Conservation (phyloP, 2,329 filamentous ascomycete species). For the Mollisia scopiformis region DNA sequence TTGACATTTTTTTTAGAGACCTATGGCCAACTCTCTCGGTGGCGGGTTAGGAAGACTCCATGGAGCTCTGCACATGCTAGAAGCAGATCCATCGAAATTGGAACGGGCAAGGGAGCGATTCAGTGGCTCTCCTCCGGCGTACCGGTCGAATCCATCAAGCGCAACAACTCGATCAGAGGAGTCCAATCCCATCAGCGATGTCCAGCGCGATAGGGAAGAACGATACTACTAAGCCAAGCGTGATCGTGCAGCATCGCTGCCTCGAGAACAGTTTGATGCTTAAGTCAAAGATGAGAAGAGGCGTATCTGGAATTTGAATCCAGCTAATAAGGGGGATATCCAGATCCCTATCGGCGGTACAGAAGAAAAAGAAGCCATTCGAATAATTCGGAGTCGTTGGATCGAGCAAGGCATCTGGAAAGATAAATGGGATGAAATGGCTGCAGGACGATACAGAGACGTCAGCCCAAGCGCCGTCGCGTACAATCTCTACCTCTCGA, state of each 20-base stretch:
- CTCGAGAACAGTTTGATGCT: not conserved
- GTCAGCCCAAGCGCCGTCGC: not conserved
- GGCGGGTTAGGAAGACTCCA: not conserved
- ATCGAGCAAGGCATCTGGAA: not conserved
- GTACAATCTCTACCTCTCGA: not conserved
- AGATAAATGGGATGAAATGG: not conserved
- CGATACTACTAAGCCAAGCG: not conserved
- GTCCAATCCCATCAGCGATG: not conserved
- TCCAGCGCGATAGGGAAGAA: not conserved
- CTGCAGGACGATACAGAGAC: not conserved
- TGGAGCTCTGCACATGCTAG: not conserved
- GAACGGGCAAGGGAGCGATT: not conserved
- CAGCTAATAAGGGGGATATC: not conserved
- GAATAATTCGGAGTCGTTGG: not conserved
- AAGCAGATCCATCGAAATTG: not conserved
- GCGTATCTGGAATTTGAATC: not conserved
- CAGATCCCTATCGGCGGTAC: not conserved
- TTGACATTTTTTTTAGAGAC: no score
- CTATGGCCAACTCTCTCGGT: not conserved
- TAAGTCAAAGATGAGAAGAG: not conserved
- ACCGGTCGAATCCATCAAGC: not conserved
- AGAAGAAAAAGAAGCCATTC: not conserved
- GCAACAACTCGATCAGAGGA: not conserved
- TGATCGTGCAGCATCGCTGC: not conserved
- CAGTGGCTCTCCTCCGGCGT: not conserved